Conservation (phyloP, 805 yeast genomes). For the Saccharomycopsis malanga region DNA sequence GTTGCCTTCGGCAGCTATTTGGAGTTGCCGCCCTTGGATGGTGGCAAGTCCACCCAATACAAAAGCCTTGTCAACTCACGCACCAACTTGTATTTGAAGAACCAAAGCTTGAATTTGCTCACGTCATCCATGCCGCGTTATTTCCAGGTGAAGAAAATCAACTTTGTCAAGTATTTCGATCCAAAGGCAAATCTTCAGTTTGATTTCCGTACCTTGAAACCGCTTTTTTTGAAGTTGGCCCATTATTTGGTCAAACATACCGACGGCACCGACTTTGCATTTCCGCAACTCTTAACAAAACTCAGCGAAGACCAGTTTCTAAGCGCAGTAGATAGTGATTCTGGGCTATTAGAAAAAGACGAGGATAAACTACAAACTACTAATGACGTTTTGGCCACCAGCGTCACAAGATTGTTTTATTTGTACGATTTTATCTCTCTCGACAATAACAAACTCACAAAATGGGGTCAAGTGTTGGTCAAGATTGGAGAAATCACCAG, state of each 20-base stretch:
- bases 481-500: conserved; percentile 27
- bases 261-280: conserved; percentile 26
- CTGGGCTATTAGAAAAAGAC: conserved; percentile 1
- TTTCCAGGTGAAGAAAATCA: conserved; percentile 66
- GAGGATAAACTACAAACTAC: conserved; percentile 3
- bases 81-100: conserved; percentile 41
- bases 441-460: conserved; percentile 4
- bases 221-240: conserved; percentile 31
- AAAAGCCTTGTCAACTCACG: conserved; percentile 43
- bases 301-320: conserved; percentile 48
- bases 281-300: conserved; percentile 33
- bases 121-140: conserved; percentile 75
- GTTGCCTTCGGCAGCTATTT: conserved; percentile 55
- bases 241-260: conserved; percentile 3
- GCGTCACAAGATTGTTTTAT: conserved; percentile 3
- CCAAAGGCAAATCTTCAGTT: conserved; percentile 38
- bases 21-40: conserved; percentile 62
- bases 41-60: conserved; percentile 52
- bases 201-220: conserved; percentile 46
- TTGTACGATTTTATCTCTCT: conserved; percentile 5
- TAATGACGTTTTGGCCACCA: conserved; percentile 8
- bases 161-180: conserved; percentile 51
- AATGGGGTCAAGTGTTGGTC: conserved; percentile 46
- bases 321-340: conserved; percentile 24
- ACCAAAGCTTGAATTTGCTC: conserved; percentile 57